These are phyloP conservation scores for Kalaharituber pfeilii DNA, from an alignment of 2,329 filamentous ascomycete species.

Conservation along the genomic window DNA sequence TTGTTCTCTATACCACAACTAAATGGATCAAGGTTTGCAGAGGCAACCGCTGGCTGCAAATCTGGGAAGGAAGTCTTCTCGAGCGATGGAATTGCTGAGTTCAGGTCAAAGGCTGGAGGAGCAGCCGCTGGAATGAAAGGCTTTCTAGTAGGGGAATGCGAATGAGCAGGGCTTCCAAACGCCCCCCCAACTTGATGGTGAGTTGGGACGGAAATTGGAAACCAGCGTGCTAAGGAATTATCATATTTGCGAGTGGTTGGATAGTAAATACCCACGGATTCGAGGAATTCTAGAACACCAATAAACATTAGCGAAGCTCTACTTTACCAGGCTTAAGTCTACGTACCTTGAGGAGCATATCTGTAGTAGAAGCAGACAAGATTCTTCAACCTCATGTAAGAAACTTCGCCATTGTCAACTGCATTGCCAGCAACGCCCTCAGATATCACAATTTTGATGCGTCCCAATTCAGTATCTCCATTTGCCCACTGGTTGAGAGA, in stretches of 20 bases:
- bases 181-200: not conserved
- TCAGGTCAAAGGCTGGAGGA: not conserved
- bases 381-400: slow-evolving; percentile 2
- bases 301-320: not conserved
- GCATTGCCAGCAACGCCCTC: not conserved
- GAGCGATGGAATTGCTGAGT: not conserved
- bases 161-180: not conserved
- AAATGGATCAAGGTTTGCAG: not conserved
- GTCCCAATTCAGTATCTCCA: slow-evolving; percentile 1
- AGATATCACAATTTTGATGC: not conserved
- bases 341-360: slow-evolving; percentile 1
- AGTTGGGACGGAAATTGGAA: not conserved
- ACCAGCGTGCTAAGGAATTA: slow-evolving; percentile 1
- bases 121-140: not conserved
- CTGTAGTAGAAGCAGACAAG: slow-evolving; percentile 1
- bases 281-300: not conserved
- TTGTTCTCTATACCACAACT: not conserved
- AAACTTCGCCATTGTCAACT: not conserved
- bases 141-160: not conserved
- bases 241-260: not conserved
- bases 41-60: not conserved
- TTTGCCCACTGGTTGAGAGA: slow-evolving; percentile 1
- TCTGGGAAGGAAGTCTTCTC: not conserved
- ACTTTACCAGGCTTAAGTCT: not conserved
- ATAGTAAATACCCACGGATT: not conserved